These are phyloP conservation scores for Evernia prunastri DNA, from an alignment of 495 filamentous ascomycete species.

Conservation along the genomic window DNA sequence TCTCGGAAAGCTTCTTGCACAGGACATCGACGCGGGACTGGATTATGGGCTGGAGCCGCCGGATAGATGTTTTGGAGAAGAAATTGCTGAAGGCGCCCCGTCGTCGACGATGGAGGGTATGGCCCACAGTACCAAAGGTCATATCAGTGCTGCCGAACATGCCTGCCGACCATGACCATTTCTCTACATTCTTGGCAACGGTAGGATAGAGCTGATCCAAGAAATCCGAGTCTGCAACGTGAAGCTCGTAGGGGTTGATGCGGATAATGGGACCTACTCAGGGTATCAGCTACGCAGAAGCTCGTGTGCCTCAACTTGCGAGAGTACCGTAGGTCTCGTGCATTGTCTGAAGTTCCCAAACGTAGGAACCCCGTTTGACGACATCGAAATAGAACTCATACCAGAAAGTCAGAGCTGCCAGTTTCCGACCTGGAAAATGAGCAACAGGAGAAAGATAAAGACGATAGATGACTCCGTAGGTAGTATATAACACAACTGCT, in stretches of 20 bases:
- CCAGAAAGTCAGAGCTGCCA: slow-evolving; percentile 42
- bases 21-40: slow-evolving; percentile 17
- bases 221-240: slow-evolving; percentile 42
- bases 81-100: slow-evolving; percentile 36
- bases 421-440: slow-evolving; percentile 40
- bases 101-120: slow-evolving; percentile 32
- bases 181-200: slow-evolving; percentile 24
- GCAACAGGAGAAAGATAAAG: slow-evolving; percentile 40
- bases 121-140: slow-evolving; percentile 30
- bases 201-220: slow-evolving; percentile 31
- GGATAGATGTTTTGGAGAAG: slow-evolving; percentile 38
- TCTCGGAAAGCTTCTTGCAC: slow-evolving; percentile 4
- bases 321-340: slow-evolving; percentile 44
- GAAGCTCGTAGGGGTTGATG: slow-evolving; percentile 45
- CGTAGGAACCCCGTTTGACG: slow-evolving; percentile 39
- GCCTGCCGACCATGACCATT: slow-evolving; percentile 21
- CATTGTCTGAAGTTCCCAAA: slow-evolving; percentile 36
- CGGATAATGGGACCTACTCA: slow-evolving; percentile 50
- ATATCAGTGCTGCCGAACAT: too few relatives aligned
- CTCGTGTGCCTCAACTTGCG: too few relatives aligned
- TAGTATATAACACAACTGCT: slow-evolving; percentile 2
- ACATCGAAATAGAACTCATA: slow-evolving; percentile 47
- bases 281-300: too few relatives aligned
- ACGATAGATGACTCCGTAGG: slow-evolving; percentile 31
- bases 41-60: slow-evolving; percentile 34